Evolutionary conservation across 306 rosid species (phyloP).

Genomic region (Nissolia schottii): DNA sequence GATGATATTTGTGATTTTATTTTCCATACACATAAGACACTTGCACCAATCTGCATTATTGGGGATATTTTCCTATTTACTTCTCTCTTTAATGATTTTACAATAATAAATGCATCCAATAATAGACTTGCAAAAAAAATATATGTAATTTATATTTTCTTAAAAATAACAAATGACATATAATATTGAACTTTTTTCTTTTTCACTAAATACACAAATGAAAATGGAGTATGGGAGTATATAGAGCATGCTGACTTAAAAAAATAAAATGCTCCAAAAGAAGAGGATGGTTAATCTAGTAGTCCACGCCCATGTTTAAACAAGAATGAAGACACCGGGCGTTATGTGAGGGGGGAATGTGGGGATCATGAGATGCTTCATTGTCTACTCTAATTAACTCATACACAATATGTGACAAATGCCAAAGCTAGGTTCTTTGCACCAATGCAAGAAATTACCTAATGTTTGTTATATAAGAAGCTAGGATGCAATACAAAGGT

Average conservation of each 20-base stretch:
- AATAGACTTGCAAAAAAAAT: no score
- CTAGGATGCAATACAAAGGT: conserved; percentile 7
- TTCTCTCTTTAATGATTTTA: no score
- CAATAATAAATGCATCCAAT: no score
- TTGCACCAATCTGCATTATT: not conserved
- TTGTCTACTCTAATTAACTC: not conserved
- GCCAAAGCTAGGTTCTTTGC: conserved; percentile 33
- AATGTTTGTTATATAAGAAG: conserved; percentile 7
- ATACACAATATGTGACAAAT: conserved; percentile 12
- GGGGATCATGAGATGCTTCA: not conserved
- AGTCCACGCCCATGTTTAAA: conserved; percentile 6
- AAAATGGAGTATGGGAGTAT: no score
- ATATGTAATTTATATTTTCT: no score
- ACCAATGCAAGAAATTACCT: conserved; percentile 22
- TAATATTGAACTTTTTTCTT: no score
- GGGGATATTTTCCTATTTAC: no score
- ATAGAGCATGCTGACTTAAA: not conserved
- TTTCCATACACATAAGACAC: not conserved
- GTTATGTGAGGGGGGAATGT: not conserved
- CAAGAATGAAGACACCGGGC: not conserved
- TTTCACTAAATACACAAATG: no score
- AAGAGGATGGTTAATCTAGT: not conserved
- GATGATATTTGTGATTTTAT: not conserved
- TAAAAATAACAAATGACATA: no score
- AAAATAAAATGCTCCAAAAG: not conserved